A percentile compares a stretch with the other conserved stretches of the same genome.
Evolutionary conservation across 768 basidiomycete species (phyloP).

Genomic region (Termitomyces heimii): DNA sequence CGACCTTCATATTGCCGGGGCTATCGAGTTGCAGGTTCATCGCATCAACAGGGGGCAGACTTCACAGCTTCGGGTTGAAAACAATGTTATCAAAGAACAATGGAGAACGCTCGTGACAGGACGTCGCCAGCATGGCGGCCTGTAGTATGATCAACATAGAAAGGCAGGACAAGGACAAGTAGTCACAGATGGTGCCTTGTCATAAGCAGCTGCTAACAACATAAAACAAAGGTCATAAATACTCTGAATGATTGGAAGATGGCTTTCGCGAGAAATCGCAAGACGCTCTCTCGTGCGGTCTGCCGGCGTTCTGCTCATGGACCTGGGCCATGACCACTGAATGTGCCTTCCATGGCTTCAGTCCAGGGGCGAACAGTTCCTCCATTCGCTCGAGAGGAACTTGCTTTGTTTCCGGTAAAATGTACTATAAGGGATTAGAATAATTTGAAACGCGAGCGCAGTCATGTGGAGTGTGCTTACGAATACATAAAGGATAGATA

Average conservation of each 20-base stretch:
- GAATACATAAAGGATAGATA: constrained; percentile 28
- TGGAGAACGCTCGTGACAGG: background rate
- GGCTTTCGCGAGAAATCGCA: constrained; percentile 7
- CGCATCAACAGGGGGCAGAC: background rate
- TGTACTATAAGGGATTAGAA: constrained; percentile 13
- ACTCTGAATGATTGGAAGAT: constrained; percentile 7
- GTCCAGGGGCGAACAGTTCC: constrained; percentile 28
- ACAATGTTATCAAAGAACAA: background rate
- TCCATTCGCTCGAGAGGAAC: constrained; percentile 39
- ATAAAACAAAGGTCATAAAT: constrained; percentile 10
- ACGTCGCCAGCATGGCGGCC: background rate
- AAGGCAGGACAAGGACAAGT: background rate
- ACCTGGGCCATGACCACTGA: constrained; percentile 22
- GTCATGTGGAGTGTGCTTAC: constrained; percentile 13
- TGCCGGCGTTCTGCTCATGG: constrained; percentile 12
- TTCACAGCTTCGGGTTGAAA: background rate
- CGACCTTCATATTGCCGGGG: background rate
- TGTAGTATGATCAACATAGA: background rate
- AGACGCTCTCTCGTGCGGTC: constrained; percentile 1
- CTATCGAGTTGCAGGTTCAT: background rate
- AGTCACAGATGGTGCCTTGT: constrained; percentile 3
- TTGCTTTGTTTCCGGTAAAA: constrained; percentile 36
- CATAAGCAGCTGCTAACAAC: constrained; percentile 1
- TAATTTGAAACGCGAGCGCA: background rate
- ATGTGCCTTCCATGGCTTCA: constrained; percentile 29